Evolutionary conservation across 2,329 filamentous ascomycete genomes (phyloP).

Genomic region (Pseudogymnoascus sp.): DNA sequence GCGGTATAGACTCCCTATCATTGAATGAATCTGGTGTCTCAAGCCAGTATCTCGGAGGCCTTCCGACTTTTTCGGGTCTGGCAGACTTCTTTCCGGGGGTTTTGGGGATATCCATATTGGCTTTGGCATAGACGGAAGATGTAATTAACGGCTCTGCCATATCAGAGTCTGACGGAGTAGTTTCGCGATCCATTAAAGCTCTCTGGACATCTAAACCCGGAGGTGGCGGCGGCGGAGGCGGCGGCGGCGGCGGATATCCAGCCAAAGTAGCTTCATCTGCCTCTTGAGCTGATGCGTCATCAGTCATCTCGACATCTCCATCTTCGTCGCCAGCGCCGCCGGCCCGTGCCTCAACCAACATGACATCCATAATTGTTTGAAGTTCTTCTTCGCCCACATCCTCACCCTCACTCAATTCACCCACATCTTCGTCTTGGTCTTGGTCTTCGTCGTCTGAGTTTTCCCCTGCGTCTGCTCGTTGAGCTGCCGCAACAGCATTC

Average conservation of each 20-base stretch:
- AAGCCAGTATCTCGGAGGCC: constrained; percentile 70
- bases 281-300: constrained; percentile 60
- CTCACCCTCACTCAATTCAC: constrained; percentile 27
- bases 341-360: constrained; percentile 47
- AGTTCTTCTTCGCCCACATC: constrained; percentile 20
- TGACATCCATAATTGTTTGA: constrained; percentile 33
- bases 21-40: constrained; percentile 66
- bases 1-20: constrained; percentile 52
- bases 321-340: constrained; percentile 38
- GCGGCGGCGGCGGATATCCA: constrained; percentile 60
- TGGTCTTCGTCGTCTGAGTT: constrained; percentile 37
- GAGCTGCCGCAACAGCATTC: constrained; percentile 14
- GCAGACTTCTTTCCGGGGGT: constrained; percentile 54
- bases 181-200: constrained; percentile 45
- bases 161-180: constrained; percentile 66
- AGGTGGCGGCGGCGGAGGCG: constrained; percentile 53
- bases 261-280: constrained; percentile 70
- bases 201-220: constrained; percentile 34
- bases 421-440: constrained; percentile 54
- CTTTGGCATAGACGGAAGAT: constrained; percentile 52
- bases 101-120: constrained; percentile 67
- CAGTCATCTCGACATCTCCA: constrained; percentile 24
- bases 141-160: constrained; percentile 60
- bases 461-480: constrained; percentile 20
- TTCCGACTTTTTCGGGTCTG: constrained; percentile 32